Percentiles rank a stretch among this genome's conserved stretches.
phyloP scores from a whole-genome alignment of 768 basidiomycete species.

The Vishniacozyma victoriae region DNA sequence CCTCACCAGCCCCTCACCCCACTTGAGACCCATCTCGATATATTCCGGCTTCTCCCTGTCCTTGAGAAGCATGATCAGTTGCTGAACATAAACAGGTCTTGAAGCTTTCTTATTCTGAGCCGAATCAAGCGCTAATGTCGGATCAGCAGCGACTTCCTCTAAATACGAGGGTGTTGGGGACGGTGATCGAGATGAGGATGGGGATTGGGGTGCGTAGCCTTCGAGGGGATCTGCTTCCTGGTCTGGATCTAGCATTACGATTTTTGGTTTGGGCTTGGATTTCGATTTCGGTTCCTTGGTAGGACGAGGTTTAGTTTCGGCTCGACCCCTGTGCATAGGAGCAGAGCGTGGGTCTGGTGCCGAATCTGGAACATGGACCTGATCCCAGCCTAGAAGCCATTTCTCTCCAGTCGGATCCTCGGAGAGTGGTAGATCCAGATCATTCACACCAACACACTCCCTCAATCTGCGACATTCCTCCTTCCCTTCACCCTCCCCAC shows the following conservation, averaged over 20 bases:
- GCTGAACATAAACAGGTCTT: constrained; percentile 84
- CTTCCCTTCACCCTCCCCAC: constrained; percentile 63
- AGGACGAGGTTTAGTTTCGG: not conserved
- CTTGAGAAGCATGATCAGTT: constrained; percentile 72
- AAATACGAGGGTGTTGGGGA: constrained; percentile 79
- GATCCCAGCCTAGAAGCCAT: constrained; percentile 39
- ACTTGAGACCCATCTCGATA: constrained; percentile 70
- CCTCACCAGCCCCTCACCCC: constrained; percentile 76
- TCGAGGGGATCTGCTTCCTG: constrained; percentile 77
- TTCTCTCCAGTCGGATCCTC: constrained; percentile 12
- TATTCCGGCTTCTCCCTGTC: constrained; percentile 62
- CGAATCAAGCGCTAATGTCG: constrained; percentile 63
- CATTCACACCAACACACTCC: constrained; percentile 29
- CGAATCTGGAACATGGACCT: not conserved
- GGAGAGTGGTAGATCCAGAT: constrained; percentile 11
- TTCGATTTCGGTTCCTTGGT: not conserved
- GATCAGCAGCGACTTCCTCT: constrained; percentile 77
- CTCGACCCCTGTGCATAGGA: not conserved
- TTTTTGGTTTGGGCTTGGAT: constrained; percentile 6
- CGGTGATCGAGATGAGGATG: constrained; percentile 60
- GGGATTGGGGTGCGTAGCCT: constrained; percentile 65
- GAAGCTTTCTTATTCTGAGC: constrained; percentile 57
- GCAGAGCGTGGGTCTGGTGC: not conserved
- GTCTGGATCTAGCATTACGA: constrained; percentile 51
- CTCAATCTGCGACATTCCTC: constrained; percentile 63